Percentiles rank a stretch among this genome's conserved stretches.
phyloP scores from a whole-genome alignment of 441 rosid genomes.

The Pelargonium myrrhifolium region DNA sequence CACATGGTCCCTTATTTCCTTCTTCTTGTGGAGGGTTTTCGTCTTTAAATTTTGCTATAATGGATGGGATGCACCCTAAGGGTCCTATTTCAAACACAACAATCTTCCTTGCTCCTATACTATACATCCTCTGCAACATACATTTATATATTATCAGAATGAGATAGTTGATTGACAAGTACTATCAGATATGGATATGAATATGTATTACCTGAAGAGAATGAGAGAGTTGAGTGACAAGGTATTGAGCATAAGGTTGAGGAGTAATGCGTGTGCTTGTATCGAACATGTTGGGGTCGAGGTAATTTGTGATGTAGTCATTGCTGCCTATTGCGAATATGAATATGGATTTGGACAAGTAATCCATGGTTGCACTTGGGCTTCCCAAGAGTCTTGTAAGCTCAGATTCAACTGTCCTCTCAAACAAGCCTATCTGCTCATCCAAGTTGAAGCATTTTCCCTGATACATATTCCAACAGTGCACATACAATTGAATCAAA shows the following conservation, averaged over 20 bases:
- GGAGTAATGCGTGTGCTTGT: constrained; percentile 19
- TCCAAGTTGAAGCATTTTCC: constrained; percentile 36
- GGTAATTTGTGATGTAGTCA: constrained; percentile 30
- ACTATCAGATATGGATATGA: neutral
- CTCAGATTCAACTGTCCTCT: neutral
- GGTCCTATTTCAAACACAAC: constrained; percentile 40
- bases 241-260: constrained; percentile 26
- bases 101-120: constrained; percentile 34
- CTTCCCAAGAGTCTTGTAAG: constrained; percentile 19
- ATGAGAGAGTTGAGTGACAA: constrained; percentile 10
- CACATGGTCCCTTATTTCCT: constrained; percentile 28
- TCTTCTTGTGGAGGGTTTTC: too few species aligned
- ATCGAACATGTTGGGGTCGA: neutral
- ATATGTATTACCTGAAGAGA: constrained; percentile 19
- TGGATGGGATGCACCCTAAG: constrained; percentile 36
- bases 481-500: too few species aligned
- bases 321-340: constrained; percentile 33
- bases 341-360: constrained; percentile 34
- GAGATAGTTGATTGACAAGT: too few species aligned
- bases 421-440: constrained; percentile 31
- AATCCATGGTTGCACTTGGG: constrained; percentile 1
- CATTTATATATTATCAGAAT: too few species aligned
- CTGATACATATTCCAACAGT: constrained; percentile 14
- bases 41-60: constrained; percentile 21
- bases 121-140: constrained; percentile 27